phyloP scores from a whole-genome alignment of 768 basidiomycete genomes.

The Russula sp. region DNA sequence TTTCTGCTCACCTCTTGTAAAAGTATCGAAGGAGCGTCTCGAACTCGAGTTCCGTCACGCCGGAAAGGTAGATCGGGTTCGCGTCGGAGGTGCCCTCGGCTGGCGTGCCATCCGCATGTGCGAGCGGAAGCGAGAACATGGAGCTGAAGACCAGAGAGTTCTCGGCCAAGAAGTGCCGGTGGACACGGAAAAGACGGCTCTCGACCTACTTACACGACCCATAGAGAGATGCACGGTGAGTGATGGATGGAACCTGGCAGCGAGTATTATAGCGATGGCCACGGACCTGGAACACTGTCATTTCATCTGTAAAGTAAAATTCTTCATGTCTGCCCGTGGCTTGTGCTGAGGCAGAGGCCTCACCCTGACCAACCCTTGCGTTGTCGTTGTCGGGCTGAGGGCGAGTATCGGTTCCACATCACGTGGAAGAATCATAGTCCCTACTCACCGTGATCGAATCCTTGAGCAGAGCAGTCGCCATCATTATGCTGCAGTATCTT shows the following conservation, averaged over 20 bases:
- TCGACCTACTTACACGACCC: background rate
- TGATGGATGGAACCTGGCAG: background rate
- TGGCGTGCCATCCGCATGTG: background rate
- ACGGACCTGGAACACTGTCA: constrained; percentile 18
- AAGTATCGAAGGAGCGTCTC: constrained; percentile 13
- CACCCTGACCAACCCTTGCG: background rate
- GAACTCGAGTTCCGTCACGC: constrained; percentile 14
- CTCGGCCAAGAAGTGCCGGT: constrained; percentile 16
- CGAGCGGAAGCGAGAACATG: constrained; percentile 8
- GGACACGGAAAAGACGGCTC: constrained; percentile 15
- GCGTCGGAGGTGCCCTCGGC: constrained; percentile 7
- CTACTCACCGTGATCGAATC: background rate
- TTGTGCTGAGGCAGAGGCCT: background rate
- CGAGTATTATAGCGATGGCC: background rate
- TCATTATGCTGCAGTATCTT: background rate
- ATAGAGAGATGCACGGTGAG: background rate
- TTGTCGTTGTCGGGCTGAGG: constrained; percentile 8
- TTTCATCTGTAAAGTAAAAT: constrained; percentile 19
- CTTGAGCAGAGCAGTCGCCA: background rate
- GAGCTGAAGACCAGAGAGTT: constrained; percentile 10
- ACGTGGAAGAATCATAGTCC: background rate
- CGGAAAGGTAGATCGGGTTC: constrained; percentile 11
- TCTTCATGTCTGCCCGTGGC: constrained; percentile 4
- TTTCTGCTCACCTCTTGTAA: constrained; percentile 9
- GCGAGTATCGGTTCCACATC: background rate